These are phyloP conservation scores for Sarcodon aspratus DNA, from an alignment of 768 basidiomycete genomes.

Conservation along the genomic window DNA sequence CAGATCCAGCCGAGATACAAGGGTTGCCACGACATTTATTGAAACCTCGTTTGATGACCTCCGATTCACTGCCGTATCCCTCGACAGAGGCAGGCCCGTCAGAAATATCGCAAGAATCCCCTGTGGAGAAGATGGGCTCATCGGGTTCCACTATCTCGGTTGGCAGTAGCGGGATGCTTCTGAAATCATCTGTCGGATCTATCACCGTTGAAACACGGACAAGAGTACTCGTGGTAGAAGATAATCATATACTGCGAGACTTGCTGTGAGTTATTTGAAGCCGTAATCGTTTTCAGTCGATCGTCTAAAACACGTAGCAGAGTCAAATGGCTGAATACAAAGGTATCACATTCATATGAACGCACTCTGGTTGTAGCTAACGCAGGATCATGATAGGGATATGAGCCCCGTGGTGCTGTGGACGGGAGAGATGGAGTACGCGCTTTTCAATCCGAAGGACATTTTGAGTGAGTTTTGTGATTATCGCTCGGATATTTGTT, in stretches of 20 bases:
- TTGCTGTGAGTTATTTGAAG: constrained; percentile 49
- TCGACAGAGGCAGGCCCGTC: constrained; percentile 22
- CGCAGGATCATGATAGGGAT: constrained; percentile 33
- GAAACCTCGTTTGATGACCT: constrained; percentile 40
- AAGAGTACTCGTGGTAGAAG: constrained; percentile 79
- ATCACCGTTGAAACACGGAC: constrained; percentile 24
- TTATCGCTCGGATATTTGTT: constrained; percentile 1
- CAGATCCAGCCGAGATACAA: neutral
- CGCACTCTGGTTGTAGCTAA: neutral
- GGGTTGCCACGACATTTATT: constrained; percentile 35
- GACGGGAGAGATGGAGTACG: constrained; percentile 83
- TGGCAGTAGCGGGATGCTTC: constrained; percentile 52
- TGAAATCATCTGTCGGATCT: constrained; percentile 54
- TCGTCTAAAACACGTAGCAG: constrained; percentile 17
- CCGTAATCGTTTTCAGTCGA: neutral
- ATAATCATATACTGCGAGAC: constrained; percentile 76
- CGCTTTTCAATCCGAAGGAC: constrained; percentile 56
- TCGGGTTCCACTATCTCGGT: constrained; percentile 36
- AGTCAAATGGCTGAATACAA: constrained; percentile 57
- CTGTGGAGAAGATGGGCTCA: constrained; percentile 11
- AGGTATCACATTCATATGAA: constrained; percentile 13
- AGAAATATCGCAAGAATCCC: constrained; percentile 8
- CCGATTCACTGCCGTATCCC: constrained; percentile 25
- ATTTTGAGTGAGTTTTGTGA: constrained; percentile 64
- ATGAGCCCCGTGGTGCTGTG: constrained; percentile 65